phyloP scores from a whole-genome alignment of 2,329 filamentous ascomycete genomes.

The Phoma sp. region DNA sequence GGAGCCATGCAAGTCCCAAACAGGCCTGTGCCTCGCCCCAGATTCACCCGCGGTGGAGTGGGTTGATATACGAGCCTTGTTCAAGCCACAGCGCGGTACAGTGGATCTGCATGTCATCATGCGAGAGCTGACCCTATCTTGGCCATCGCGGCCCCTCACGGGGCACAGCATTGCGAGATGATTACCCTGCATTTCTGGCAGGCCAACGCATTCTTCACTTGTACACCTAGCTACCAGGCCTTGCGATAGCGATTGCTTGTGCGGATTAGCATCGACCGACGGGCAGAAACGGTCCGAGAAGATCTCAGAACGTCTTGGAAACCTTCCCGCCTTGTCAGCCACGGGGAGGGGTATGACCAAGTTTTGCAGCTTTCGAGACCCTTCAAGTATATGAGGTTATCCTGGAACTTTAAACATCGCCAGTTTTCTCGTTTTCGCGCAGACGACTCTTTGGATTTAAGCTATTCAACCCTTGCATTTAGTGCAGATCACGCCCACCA shows the following conservation, averaged over 20 bases:
- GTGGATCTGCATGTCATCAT: slow-evolving; percentile 28
- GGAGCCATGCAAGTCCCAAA: slow-evolving; percentile 8
- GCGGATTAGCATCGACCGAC: not conserved
- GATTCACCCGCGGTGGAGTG: slow-evolving; percentile 5
- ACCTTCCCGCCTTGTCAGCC: slow-evolving; percentile 15
- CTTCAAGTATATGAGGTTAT: not conserved
- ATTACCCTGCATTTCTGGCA: slow-evolving; percentile 7
- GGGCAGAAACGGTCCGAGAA: slow-evolving; percentile 18
- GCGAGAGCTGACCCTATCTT: slow-evolving; percentile 15
- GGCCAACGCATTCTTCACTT: slow-evolving; percentile 11
- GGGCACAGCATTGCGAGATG: slow-evolving; percentile 2
- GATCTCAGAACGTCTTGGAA: slow-evolving; percentile 19
- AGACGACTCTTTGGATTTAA: not conserved
- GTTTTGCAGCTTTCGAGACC: slow-evolving; percentile 4
- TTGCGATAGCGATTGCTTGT: not conserved
- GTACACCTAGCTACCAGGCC: not conserved
- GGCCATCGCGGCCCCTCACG: slow-evolving; percentile 16
- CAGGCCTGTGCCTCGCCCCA: not conserved
- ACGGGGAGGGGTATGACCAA: slow-evolving; percentile 21
- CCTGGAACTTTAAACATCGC: not conserved
- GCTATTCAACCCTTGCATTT: slow-evolving; percentile 2
- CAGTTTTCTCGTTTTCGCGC: not conserved
- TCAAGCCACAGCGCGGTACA: slow-evolving; percentile 16
- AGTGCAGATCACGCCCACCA: slow-evolving; percentile 3
- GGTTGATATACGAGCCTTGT: slow-evolving; percentile 6